A percentile compares a stretch with the other conserved stretches of the same genome.
phyloP scores from a whole-genome alignment of 2,329 filamentous ascomycete genomes.

The Herpotrichia juniperi region DNA sequence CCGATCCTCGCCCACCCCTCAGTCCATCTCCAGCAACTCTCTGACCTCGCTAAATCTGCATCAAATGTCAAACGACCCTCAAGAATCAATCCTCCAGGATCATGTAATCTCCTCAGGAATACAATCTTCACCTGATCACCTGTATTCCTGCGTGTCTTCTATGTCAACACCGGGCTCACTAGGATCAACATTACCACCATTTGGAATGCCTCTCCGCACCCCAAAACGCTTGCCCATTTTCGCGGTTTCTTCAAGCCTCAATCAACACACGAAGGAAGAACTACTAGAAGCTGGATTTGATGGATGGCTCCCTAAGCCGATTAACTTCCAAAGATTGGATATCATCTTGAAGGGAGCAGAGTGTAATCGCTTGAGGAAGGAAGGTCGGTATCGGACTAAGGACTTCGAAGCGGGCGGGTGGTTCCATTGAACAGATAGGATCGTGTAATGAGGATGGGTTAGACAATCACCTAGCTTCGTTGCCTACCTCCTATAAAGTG shows the following conservation, averaged over 20 bases:
- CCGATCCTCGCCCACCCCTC: too few species aligned
- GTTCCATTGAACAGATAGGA: conserved; percentile 6
- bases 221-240: conserved; percentile 8
- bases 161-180: background rate
- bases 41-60: too few species aligned
- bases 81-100: too few species aligned
- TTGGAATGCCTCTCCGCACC: background rate
- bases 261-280: conserved; percentile 1
- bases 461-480: too few species aligned
- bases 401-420: conserved; percentile 3
- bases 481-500: too few species aligned
- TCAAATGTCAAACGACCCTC: too few species aligned
- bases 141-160: background rate
- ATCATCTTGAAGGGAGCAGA: conserved; percentile 1
- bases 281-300: conserved; percentile 11
- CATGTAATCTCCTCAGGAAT: too few species aligned
- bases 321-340: conserved; percentile 8
- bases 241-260: conserved; percentile 10
- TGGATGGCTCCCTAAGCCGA: conserved; percentile 13
- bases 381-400: background rate
- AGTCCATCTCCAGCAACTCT: too few species aligned
- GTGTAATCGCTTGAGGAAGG: background rate
- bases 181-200: background rate
- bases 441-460: too few species aligned
- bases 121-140: too few species aligned